These are phyloP conservation scores for Cercophora sp. DNA, from an alignment of 495 filamentous ascomycete species.

Conservation along the genomic window DNA sequence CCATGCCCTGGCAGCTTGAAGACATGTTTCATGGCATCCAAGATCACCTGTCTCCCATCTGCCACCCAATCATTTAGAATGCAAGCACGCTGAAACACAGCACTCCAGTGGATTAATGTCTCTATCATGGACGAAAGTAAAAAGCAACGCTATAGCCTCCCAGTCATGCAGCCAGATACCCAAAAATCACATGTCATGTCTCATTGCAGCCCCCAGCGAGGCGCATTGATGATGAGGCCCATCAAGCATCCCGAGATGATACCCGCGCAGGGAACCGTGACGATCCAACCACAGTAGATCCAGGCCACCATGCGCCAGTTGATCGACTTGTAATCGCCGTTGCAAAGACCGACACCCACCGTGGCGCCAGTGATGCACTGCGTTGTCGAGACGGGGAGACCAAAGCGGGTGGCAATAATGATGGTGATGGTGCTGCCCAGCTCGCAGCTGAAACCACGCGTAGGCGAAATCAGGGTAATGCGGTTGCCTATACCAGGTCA, in stretches of 20 bases:
- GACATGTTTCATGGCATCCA: no score
- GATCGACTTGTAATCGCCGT: constrained; percentile 50
- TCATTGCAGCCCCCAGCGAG: constrained; percentile 25
- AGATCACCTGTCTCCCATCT: no score
- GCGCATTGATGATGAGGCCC: constrained; percentile 56
- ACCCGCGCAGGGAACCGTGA: constrained; percentile 54
- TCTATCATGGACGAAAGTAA: no score
- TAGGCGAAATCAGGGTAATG: constrained; percentile 65
- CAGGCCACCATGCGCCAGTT: constrained; percentile 58
- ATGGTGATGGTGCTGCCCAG: constrained; percentile 67
- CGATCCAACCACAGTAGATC: constrained; percentile 56
- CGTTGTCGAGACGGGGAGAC: constrained; percentile 52
- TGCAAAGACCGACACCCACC: constrained; percentile 60
- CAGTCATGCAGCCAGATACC: no score
- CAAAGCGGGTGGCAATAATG: constrained; percentile 56
- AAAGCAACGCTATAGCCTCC: no score
- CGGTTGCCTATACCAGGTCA: constrained; percentile 55
- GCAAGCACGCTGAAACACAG: no score
- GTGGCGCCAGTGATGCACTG: constrained; percentile 60
- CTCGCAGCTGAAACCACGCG: constrained; percentile 65
- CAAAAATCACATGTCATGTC: no score
- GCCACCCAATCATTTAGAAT: no score
- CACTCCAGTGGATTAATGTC: no score
- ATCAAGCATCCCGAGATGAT: constrained; percentile 54
- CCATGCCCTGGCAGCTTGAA: no score